Percentiles rank a stretch among this genome's conserved stretches.
Evolutionary conservation across 2,329 filamentous ascomycete species (phyloP).

Genomic region (Dryadomyces quercus-mongolicae): DNA sequence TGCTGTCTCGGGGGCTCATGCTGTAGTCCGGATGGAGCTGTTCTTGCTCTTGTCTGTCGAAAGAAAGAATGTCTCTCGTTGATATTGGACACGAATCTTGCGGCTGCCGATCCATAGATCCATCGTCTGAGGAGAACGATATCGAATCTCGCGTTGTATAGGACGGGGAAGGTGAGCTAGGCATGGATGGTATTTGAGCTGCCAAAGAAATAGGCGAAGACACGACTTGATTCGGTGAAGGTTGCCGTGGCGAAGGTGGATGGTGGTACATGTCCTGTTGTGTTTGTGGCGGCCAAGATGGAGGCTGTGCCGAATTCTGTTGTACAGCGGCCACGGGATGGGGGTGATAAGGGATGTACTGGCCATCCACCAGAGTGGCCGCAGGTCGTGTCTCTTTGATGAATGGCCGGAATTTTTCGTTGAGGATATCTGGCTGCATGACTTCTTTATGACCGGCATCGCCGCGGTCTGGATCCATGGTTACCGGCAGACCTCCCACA

Average conservation of each 20-base stretch:
- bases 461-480: conserved; percentile 21
- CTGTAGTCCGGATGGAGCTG: conserved; percentile 27
- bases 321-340: conserved; percentile 9
- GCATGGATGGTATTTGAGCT: neutral
- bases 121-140: conserved; percentile 19
- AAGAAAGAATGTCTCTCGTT: conserved; percentile 38
- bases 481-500: conserved; percentile 36
- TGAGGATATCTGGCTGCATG: conserved; percentile 21
- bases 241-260: neutral
- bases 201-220: neutral
- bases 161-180: neutral
- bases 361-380: neutral
- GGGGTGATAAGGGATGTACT: conserved; percentile 9
- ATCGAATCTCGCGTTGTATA: neutral
- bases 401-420: conserved; percentile 28
- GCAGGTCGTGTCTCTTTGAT: conserved; percentile 17
- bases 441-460: conserved; percentile 21
- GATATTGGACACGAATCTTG: conserved; percentile 34
- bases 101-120: conserved; percentile 19
- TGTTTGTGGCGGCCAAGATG: neutral
- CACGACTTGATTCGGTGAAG: neutral
- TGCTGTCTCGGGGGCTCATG: conserved; percentile 1
- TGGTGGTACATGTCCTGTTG: neutral
- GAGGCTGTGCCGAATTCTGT: conserved; percentile 4
- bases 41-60: conserved; percentile 28